Percentiles rank a stretch among this genome's conserved stretches.
phyloP scores from a whole-genome alignment of 2,329 filamentous ascomycete genomes.

The Celoporthe dispersa region DNA sequence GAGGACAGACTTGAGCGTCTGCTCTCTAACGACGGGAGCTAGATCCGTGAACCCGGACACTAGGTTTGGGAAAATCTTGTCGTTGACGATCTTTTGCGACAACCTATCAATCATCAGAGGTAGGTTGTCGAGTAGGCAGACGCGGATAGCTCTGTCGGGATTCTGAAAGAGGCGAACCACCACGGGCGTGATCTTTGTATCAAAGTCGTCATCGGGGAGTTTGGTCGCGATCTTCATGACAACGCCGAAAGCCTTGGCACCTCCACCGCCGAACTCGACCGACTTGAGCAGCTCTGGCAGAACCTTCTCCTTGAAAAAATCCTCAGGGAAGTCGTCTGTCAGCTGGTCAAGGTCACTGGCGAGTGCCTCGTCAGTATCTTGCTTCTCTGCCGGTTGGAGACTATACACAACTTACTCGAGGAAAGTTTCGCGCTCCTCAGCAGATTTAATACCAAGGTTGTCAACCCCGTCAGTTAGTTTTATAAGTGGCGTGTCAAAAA shows the following conservation, averaged over 20 bases:
- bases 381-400: not conserved
- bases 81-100: conserved; percentile 86
- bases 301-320: conserved; percentile 97
- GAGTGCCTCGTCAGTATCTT: conserved; percentile 46
- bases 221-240: conserved; percentile 92
- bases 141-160: conserved; percentile 88
- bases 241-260: conserved; percentile 84
- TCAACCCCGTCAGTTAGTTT: conserved; percentile 92
- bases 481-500: conserved; percentile 92
- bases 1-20: conserved; percentile 93
- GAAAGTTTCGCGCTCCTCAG: conserved; percentile 83
- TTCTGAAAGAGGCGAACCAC: conserved; percentile 86
- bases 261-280: conserved; percentile 96
- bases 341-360: conserved; percentile 76
- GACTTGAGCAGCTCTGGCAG: conserved; percentile 96
- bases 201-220: conserved; percentile 87
- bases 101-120: conserved; percentile 90
- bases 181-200: conserved; percentile 80
- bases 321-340: conserved; percentile 93
- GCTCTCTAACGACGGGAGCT: conserved; percentile 89
- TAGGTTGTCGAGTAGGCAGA: conserved; percentile 87
- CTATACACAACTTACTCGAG: conserved; percentile 57
- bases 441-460: conserved; percentile 84
- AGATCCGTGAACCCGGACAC: conserved; percentile 93
- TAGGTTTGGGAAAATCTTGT: conserved; percentile 95